These are phyloP conservation scores for Sporothrix pallida DNA, from an alignment of 2,329 filamentous ascomycete species.

Conservation along the genomic window DNA sequence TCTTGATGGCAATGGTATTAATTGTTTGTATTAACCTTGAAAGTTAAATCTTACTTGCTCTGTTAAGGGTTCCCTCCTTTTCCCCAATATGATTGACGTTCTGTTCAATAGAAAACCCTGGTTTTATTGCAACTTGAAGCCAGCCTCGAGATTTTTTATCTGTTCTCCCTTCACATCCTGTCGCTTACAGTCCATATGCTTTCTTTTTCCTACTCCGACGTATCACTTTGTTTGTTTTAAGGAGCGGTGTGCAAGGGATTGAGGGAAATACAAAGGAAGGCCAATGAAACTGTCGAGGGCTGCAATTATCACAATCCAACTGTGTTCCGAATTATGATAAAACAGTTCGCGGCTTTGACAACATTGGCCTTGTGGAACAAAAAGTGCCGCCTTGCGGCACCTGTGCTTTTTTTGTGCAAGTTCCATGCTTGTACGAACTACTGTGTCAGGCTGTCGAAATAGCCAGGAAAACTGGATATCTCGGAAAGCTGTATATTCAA, in stretches of 20 bases:
- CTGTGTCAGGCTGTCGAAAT: neutral
- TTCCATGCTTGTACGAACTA: conserved; percentile 4
- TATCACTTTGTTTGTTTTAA: neutral
- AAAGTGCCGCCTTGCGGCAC: neutral
- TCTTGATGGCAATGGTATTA: too few relatives aligned
- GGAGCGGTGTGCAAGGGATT: conserved; percentile 16
- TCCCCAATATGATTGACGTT: too few relatives aligned
- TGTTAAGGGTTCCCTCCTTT: too few relatives aligned
- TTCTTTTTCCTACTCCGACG: conserved; percentile 12
- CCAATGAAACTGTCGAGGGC: neutral
- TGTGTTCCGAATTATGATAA: neutral
- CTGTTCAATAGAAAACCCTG: too few relatives aligned
- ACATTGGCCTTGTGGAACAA: neutral
- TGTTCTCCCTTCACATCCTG: neutral
- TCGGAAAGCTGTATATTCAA: too few relatives aligned
- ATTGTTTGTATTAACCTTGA: too few relatives aligned
- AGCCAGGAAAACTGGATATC: neutral
- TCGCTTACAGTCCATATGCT: neutral
- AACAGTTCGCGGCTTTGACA: neutral
- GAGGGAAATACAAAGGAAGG: neutral
- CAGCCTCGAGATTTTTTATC: neutral
- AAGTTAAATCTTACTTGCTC: too few relatives aligned
- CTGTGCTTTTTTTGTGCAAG: neutral
- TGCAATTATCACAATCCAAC: neutral
- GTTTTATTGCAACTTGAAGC: neutral